Evolutionary conservation across 331 rosid species (phyloP).

Genomic region (Rosa hybrid): DNA sequence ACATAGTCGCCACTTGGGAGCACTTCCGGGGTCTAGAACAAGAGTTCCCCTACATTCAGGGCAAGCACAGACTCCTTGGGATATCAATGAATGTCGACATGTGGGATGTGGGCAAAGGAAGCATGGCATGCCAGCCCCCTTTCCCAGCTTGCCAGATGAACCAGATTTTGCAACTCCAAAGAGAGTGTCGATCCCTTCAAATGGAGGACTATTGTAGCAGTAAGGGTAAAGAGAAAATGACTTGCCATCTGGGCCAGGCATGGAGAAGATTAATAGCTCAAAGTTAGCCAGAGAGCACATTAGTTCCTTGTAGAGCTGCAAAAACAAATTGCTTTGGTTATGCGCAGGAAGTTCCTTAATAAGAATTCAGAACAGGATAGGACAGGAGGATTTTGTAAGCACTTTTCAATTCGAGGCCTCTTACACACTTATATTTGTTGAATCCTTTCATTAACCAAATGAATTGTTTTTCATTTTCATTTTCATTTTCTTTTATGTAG

Average conservation of each 20-base stretch:
- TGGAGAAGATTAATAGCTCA: conserved; percentile 82
- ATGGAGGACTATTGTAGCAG: conserved; percentile 96
- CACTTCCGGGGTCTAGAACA: conserved; percentile 81
- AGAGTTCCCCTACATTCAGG: conserved; percentile 96
- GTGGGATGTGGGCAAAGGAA: conserved; percentile 89
- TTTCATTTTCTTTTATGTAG: too few species aligned
- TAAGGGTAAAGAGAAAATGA: conserved; percentile 90
- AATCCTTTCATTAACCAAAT: too few species aligned
- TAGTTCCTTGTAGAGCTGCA: conserved; percentile 90
- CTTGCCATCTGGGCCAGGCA: conserved; percentile 90
- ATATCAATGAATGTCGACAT: conserved; percentile 77
- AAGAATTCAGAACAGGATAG: conserved; percentile 20
- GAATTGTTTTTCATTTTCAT: too few species aligned
- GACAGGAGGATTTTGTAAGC: too few species aligned
- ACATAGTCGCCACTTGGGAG: conserved; percentile 86
- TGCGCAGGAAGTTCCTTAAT: background rate
- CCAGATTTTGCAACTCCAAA: conserved; percentile 52
- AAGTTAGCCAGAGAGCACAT: conserved; percentile 90
- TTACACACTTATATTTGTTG: too few species aligned
- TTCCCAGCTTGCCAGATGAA: conserved; percentile 64
- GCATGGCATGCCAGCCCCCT: conserved; percentile 98
- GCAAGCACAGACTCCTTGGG: conserved; percentile 92
- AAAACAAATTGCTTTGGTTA: background rate
- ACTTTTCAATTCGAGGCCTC: too few species aligned
- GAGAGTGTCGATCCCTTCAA: conserved; percentile 80